Conservation (phyloP, 1,284 basidiomycete species). For the Pseudozyma thailandica region DNA sequence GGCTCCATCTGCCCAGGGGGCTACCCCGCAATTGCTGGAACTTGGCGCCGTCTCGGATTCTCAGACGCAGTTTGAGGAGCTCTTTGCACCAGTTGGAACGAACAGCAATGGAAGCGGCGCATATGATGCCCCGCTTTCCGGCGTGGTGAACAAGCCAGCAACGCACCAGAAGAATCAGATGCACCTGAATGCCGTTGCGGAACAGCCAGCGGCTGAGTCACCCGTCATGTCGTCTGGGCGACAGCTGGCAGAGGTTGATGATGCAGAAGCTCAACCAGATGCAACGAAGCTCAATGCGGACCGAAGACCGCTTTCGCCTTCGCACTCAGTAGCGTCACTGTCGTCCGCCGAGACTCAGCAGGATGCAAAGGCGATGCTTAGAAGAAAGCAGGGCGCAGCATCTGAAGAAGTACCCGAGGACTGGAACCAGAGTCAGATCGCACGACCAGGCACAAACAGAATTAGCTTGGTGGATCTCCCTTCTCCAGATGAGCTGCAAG, state of each 20-base stretch:
- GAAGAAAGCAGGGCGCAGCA: background rate
- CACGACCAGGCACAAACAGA: conserved; percentile 28
- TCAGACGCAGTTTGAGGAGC: conserved; percentile 44
- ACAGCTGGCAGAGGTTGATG: conserved; percentile 5
- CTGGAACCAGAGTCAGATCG: conserved; percentile 42
- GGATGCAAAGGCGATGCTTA: background rate
- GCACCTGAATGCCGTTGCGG: conserved; percentile 44
- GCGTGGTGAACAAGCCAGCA: conserved; percentile 40
- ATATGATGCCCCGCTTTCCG: conserved; percentile 6
- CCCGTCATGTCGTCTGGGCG: conserved; percentile 28
- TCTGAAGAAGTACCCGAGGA: conserved; percentile 37
- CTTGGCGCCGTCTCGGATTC: conserved; percentile 28
- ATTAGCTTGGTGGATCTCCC: conserved; percentile 48
- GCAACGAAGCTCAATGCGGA: background rate
- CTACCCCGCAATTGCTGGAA: conserved; percentile 44
- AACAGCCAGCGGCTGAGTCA: conserved; percentile 46
- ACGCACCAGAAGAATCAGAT: conserved; percentile 47
- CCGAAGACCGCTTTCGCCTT: conserved; percentile 5
- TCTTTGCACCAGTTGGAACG: conserved; percentile 25
- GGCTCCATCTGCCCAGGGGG: conserved; percentile 27
- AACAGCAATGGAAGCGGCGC: conserved; percentile 10
- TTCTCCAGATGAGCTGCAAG: conserved; percentile 41
- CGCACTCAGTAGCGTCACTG: conserved; percentile 6
- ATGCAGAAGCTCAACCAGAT: background rate
- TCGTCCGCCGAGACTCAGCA: conserved; percentile 12